Conservation (phyloP, 2,329 filamentous ascomycete species). For the Coniochaeta ligniaria region DNA sequence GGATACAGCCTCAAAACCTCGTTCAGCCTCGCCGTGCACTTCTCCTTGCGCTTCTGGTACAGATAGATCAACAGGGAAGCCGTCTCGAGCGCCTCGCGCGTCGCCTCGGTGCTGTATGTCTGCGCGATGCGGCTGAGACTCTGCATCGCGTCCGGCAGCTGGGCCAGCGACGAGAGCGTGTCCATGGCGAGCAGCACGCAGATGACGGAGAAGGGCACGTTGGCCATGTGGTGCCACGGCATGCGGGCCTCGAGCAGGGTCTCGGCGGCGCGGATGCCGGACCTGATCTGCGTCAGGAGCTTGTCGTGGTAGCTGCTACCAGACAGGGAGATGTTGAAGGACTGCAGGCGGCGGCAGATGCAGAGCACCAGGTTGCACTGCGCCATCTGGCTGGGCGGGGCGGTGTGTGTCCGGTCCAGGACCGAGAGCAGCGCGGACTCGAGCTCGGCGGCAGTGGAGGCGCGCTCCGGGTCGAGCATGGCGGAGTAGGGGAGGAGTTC, state of each 20-base stretch:
- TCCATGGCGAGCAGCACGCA: conserved; percentile 50
- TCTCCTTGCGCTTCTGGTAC: conserved; percentile 43
- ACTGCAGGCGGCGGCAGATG: conserved; percentile 45
- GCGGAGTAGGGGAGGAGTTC: conserved; percentile 45
- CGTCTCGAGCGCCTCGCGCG: conserved; percentile 46
- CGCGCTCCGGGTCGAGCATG: conserved; percentile 43
- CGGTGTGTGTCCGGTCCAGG: conserved; percentile 29
- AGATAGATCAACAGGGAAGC: conserved; percentile 45
- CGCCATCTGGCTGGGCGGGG: conserved; percentile 35
- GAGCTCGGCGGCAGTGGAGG: conserved; percentile 31
- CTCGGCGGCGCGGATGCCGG: conserved; percentile 38
- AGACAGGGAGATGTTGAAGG: conserved; percentile 39
- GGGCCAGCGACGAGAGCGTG: conserved; percentile 35
- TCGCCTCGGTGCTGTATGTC: conserved; percentile 36
- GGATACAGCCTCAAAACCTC: conserved; percentile 29
- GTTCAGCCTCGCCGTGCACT: conserved; percentile 27
- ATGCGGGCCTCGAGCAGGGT: conserved; percentile 32
- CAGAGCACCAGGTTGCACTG: conserved; percentile 50
- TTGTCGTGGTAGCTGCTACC: conserved; percentile 33
- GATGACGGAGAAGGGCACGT: conserved; percentile 52
- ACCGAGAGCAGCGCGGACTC: conserved; percentile 32
- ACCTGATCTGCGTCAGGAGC: conserved; percentile 36
- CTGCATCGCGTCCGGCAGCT: conserved; percentile 43
- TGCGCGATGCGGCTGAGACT: conserved; percentile 32
- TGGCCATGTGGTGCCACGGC: conserved; percentile 54